Conservation (phyloP, 106 monocot genomes). For the Posidonia australis region DNA sequence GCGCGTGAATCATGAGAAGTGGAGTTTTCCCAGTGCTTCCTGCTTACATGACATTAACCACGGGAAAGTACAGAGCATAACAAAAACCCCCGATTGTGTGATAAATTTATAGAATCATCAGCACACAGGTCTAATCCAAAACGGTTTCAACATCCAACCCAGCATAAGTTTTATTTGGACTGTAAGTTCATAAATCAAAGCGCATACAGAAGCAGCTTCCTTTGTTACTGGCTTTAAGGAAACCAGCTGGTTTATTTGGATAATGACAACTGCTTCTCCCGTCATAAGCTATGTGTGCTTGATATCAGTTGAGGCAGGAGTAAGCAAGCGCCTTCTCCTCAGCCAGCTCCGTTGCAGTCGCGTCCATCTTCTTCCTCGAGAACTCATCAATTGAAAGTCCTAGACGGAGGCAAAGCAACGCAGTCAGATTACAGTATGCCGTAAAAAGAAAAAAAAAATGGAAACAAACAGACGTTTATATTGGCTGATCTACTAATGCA, state of each 20-base stretch:
- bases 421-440: background rate
- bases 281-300: background rate
- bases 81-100: too few relatives aligned
- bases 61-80: too few relatives aligned
- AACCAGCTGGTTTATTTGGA: conserved; percentile 4
- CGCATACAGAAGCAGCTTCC: background rate
- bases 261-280: background rate
- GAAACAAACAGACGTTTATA: too few relatives aligned
- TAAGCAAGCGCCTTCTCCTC: conserved; percentile 91
- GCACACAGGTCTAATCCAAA: too few relatives aligned
- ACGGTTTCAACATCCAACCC: too few relatives aligned
- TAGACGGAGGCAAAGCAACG: conserved; percentile 8
- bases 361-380: conserved; percentile 92
- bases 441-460: too few relatives aligned
- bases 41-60: too few relatives aligned
- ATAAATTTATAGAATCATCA: too few relatives aligned
- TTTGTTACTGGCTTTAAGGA: too few relatives aligned
- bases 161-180: too few relatives aligned
- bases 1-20: background rate
- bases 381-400: conserved; percentile 70
- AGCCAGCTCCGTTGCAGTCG: conserved; percentile 63
- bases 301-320: conserved; percentile 50
- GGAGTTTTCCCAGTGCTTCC: background rate
- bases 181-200: background rate
- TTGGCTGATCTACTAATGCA: too few relatives aligned